Evolutionary conservation across 495 filamentous ascomycete species (phyloP).

Genomic region (Hypoxylon perforatum): DNA sequence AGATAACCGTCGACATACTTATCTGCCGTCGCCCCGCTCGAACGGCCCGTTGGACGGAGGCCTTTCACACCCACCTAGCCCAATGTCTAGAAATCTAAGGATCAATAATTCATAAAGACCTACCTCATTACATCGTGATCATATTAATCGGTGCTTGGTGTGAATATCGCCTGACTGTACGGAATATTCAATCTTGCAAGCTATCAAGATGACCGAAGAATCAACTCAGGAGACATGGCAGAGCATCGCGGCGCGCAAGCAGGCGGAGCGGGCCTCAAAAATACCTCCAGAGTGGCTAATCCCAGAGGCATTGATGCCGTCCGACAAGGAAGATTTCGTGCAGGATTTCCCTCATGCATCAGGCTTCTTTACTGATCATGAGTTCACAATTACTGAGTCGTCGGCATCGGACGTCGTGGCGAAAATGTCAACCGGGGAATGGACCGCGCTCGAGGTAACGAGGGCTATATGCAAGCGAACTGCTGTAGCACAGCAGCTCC

Average conservation of each 20-base stretch:
- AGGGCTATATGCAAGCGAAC: constrained; percentile 57
- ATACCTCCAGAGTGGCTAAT: constrained; percentile 62
- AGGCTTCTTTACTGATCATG: constrained; percentile 62
- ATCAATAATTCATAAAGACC: neutral
- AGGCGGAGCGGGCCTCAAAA: constrained; percentile 54
- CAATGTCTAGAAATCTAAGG: neutral
- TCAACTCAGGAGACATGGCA: constrained; percentile 30
- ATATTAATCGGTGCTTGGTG: neutral
- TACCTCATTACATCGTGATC: neutral
- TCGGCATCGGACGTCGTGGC: constrained; percentile 51
- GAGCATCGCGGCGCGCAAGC: constrained; percentile 58
- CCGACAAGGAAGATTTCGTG: neutral
- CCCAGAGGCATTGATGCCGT: constrained; percentile 1
- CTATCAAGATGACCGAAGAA: neutral
- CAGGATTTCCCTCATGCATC: constrained; percentile 60
- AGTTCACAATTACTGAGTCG: constrained; percentile 68
- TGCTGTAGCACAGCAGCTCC: constrained; percentile 66
- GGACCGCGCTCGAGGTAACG: constrained; percentile 46
- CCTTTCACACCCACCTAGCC: too few relatives aligned
- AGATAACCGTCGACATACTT: neutral
- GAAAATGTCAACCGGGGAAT: constrained; percentile 56
- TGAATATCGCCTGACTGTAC: neutral
- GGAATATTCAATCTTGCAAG: too few relatives aligned
- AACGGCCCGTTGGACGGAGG: too few relatives aligned
- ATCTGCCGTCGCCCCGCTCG: neutral